Conservation (phyloP, 768 basidiomycete genomes). For the Leccinum rimulosum region DNA sequence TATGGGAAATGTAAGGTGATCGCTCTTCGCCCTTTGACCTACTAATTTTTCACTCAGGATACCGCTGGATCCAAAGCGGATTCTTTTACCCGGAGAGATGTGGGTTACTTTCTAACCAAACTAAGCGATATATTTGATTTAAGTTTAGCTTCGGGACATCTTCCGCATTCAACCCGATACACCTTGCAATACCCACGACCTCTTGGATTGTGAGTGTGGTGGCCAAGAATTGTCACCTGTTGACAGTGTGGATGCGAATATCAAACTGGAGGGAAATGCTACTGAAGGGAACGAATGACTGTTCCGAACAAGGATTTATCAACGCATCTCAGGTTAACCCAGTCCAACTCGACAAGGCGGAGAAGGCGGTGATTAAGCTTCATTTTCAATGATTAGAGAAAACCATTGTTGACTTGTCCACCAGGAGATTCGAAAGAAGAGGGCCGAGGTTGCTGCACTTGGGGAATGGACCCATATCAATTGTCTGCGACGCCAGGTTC, state of each 20-base stretch:
- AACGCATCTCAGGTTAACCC: constrained; percentile 60
- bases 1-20: constrained; percentile 58
- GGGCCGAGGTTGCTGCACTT: constrained; percentile 64
- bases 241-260: constrained; percentile 1
- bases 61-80: constrained; percentile 66
- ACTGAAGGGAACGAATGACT: constrained; percentile 30
- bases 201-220: constrained; percentile 78
- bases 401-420: constrained; percentile 1
- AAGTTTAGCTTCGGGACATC: constrained; percentile 77
- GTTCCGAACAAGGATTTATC: constrained; percentile 51
- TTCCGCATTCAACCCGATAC: constrained; percentile 84
- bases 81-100: constrained; percentile 85
- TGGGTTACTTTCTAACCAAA: constrained; percentile 34
- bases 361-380: constrained; percentile 46
- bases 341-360: constrained; percentile 42
- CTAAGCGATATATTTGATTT: constrained; percentile 2
- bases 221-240: constrained; percentile 10
- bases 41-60: constrained; percentile 30
- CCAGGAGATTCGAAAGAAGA: constrained; percentile 69
- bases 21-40: not conserved
- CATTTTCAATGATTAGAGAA: not conserved
- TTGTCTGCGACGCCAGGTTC: constrained; percentile 49
- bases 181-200: constrained; percentile 87
- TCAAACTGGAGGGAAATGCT: constrained; percentile 26
- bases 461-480: constrained; percentile 86